Percentiles rank a stretch among this genome's conserved stretches.
Conservation (phyloP, 805 yeast species). For the Kodamaea hsintzibuensis region DNA sequence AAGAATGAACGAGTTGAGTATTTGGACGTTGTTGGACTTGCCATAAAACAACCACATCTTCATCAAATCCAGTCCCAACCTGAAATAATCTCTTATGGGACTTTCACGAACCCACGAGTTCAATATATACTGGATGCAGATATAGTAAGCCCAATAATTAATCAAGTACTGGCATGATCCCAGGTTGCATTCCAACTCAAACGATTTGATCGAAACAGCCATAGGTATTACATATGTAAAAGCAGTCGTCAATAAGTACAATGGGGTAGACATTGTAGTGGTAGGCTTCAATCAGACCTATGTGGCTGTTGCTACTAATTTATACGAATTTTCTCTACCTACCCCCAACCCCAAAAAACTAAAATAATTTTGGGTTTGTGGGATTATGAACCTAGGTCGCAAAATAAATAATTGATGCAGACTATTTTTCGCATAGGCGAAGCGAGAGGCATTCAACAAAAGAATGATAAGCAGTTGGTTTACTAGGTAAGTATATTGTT, state of each 20-base stretch:
- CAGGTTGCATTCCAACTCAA: conserved; percentile 7
- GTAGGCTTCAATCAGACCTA: background rate
- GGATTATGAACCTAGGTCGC: no score
- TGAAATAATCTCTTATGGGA: background rate
- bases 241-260: background rate
- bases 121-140: conserved; percentile 5
- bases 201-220: conserved; percentile 13
- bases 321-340: background rate
- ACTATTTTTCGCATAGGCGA: no score
- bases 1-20: conserved; percentile 8
- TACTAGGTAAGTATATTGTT: no score
- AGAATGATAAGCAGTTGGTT: no score
- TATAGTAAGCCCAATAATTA: conserved; percentile 19
- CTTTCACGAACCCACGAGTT: background rate
- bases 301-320: background rate
- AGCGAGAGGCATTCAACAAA: no score
- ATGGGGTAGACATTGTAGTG: background rate
- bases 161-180: conserved; percentile 13
- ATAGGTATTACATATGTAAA: conserved; percentile 13
- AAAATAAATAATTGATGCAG: no score
- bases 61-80: background rate
- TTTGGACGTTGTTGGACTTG: conserved; percentile 8
- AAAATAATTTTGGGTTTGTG: no score
- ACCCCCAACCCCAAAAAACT: background rate
- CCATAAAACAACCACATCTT: conserved; percentile 17